A percentile compares a stretch with the other conserved stretches of the same genome.
phyloP scores from a whole-genome alignment of 441 rosid genomes.

The Gossypium gossypioides region DNA sequence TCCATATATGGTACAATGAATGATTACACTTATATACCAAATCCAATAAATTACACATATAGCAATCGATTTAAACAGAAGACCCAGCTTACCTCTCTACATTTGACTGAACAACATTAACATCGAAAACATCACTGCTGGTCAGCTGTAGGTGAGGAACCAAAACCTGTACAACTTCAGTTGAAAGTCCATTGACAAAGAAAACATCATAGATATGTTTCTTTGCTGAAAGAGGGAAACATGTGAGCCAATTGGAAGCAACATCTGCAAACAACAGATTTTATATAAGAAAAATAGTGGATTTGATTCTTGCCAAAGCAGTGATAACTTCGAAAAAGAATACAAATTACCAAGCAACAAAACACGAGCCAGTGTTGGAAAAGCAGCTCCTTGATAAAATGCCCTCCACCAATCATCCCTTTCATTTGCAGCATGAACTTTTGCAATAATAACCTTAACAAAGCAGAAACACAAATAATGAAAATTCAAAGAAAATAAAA shows the following conservation, averaged over 20 bases:
- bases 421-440: constrained; percentile 39
- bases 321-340: background rate
- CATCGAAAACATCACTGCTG: constrained; percentile 29
- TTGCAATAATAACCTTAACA: constrained; percentile 31
- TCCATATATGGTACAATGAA: background rate
- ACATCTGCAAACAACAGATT: constrained; percentile 50
- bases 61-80: background rate
- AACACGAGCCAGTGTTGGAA: constrained; percentile 57
- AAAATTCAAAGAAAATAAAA: background rate
- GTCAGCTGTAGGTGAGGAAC: constrained; percentile 52
- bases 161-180: constrained; percentile 74
- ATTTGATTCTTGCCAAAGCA: background rate
- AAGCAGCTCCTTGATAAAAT: constrained; percentile 69
- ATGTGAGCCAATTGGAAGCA: constrained; percentile 80
- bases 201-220: constrained; percentile 68
- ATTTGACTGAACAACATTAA: constrained; percentile 45
- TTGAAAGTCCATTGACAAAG: constrained; percentile 55
- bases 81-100: constrained; percentile 51
- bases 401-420: constrained; percentile 42
- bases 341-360: constrained; percentile 48
- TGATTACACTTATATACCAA: background rate
- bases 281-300: background rate
- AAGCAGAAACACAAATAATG: background rate
- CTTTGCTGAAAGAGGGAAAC: constrained; percentile 69
- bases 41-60: background rate